Evolutionary conservation across 768 basidiomycete species (phyloP).

Genomic region (Tricholoma sp.): DNA sequence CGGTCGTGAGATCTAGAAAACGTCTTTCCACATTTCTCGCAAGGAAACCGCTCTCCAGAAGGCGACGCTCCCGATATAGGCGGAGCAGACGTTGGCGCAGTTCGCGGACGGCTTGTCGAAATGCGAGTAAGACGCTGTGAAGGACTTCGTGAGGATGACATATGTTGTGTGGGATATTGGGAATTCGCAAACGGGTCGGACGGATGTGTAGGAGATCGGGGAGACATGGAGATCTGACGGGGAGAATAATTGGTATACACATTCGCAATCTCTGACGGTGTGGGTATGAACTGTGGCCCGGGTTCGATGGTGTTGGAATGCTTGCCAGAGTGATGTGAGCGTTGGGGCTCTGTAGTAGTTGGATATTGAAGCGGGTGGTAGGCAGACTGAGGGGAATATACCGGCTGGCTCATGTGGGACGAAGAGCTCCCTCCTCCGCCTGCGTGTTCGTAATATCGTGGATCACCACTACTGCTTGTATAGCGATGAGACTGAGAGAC

Average conservation of each 20-base stretch:
- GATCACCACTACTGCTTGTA: conserved; percentile 14
- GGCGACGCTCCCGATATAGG: conserved; percentile 34
- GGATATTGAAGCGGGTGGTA: conserved; percentile 19
- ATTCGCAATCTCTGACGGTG: conserved; percentile 38
- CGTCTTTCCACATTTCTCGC: conserved; percentile 72
- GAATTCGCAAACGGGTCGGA: conserved; percentile 15
- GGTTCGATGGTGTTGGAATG: conserved; percentile 15
- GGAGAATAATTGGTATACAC: conserved; percentile 25
- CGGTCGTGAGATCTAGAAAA: conserved; percentile 80
- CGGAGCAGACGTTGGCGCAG: conserved; percentile 30
- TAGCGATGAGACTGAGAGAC: conserved; percentile 25
- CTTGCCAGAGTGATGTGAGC: conserved; percentile 13
- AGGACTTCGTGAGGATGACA: conserved; percentile 25
- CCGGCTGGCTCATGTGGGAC: conserved; percentile 9
- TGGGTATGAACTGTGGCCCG: conserved; percentile 39
- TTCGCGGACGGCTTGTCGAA: conserved; percentile 36
- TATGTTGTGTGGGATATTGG: conserved; percentile 20
- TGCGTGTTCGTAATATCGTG: conserved; percentile 19
- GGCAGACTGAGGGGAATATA: conserved; percentile 14
- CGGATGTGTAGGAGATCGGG: conserved; percentile 17
- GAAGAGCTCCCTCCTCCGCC: conserved; percentile 18
- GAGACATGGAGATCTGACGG: conserved; percentile 16
- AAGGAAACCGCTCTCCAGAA: conserved; percentile 60
- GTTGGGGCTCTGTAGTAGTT: conserved; percentile 5
- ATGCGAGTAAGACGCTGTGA: conserved; percentile 31